These are phyloP conservation scores for Gossypium mustelinum DNA, from an alignment of 345 rosid species.

Conservation along the genomic window DNA sequence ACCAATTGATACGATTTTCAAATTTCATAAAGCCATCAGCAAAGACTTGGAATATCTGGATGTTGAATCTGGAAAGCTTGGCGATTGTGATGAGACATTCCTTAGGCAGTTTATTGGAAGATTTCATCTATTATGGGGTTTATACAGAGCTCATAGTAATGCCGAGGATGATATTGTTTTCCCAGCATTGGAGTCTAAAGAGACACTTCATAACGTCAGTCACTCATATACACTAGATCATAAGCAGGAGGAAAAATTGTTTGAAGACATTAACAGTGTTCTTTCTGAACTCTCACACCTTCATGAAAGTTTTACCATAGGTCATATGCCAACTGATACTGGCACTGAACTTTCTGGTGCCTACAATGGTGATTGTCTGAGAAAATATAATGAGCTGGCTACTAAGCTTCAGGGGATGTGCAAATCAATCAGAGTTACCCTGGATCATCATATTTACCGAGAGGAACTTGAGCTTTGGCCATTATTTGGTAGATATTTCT, in stretches of 20 bases:
- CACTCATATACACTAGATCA: slow-evolving; percentile 91
- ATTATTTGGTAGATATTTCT: slow-evolving; percentile 67
- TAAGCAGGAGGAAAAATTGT: slow-evolving; percentile 83
- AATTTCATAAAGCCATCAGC: slow-evolving; percentile 85
- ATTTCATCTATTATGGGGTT: slow-evolving; percentile 83
- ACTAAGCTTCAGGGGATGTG: slow-evolving; percentile 94
- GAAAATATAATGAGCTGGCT: slow-evolving; percentile 63
- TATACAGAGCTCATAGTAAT: slow-evolving; percentile 90
- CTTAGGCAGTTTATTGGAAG: slow-evolving; percentile 78
- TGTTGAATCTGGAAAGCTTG: slow-evolving; percentile 78
- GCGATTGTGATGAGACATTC: slow-evolving; percentile 59
- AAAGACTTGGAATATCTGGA: slow-evolving; percentile 90
- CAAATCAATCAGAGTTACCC: slow-evolving; percentile 74
- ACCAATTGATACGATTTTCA: slow-evolving; percentile 87
- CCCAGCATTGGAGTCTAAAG: slow-evolving; percentile 90
- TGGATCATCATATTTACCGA: slow-evolving; percentile 80
- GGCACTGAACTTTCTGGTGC: slow-evolving; percentile 24
- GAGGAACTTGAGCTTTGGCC: slow-evolving; percentile 95
- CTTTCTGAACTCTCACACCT: slow-evolving; percentile 65
- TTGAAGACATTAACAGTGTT: slow-evolving; percentile 70
- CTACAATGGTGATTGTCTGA: slow-evolving; percentile 28
- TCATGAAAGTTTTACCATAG: slow-evolving; percentile 43
- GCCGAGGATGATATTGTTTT: slow-evolving; percentile 95
- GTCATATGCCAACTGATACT: slow-evolving; percentile 23
- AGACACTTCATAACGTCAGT: slow-evolving; percentile 89